phyloP scores from a whole-genome alignment of 208 protist species.

The Porcisia deanei region DNA sequence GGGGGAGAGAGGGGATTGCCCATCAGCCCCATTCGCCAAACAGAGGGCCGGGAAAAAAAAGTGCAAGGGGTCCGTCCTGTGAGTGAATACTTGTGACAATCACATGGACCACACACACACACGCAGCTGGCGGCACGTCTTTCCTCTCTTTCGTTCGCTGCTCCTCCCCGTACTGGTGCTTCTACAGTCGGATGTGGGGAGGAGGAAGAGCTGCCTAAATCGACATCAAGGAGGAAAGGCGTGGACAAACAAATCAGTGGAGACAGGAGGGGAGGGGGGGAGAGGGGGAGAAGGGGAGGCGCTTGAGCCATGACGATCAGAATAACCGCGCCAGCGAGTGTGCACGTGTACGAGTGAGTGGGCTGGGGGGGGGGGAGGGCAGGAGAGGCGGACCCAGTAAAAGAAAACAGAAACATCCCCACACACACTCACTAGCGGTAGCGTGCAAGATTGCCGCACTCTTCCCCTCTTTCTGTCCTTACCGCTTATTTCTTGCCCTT shows the following conservation, averaged over 20 bases:
- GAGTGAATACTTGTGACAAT: not conserved
- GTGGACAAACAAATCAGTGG: not conserved
- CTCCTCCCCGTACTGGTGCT: not conserved
- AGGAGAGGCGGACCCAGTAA: not conserved
- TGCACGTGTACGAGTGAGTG: not conserved
- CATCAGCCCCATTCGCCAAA: not conserved
- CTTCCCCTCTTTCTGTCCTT: not conserved
- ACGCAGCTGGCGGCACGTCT: not conserved
- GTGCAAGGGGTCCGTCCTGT: not conserved
- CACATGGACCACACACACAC: not conserved
- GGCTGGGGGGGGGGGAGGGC: not conserved
- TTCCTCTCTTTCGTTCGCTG: not conserved
- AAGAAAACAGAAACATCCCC: not conserved
- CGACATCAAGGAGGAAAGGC: not conserved
- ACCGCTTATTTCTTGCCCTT: not conserved
- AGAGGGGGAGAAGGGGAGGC: no score
- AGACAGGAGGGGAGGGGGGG: not conserved
- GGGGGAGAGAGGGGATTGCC: no score
- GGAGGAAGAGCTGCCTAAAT: not conserved
- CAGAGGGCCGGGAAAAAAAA: slow-evolving; percentile 1
- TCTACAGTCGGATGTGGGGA: not conserved
- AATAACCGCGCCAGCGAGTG: not conserved
- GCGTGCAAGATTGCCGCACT: not conserved
- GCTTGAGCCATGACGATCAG: not conserved
- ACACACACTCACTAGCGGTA: not conserved